These are phyloP conservation scores for Collybiopsis confluens DNA, from an alignment of 768 basidiomycete genomes.

Conservation along the genomic window DNA sequence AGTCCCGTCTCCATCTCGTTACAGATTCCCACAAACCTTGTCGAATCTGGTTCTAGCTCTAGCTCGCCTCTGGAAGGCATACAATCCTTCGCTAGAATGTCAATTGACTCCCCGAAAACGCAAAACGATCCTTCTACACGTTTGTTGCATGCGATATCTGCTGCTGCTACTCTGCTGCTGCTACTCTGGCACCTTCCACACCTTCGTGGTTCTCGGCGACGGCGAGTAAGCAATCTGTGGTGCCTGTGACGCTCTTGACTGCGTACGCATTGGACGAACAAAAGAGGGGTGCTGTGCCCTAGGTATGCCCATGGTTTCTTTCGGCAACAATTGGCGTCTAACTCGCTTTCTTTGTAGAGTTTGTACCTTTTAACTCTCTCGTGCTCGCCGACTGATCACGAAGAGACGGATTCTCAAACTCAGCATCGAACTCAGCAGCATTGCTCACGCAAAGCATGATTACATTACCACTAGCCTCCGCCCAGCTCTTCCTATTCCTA, in stretches of 20 bases:
- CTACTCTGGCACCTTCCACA: conserved; percentile 18
- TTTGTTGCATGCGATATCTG: conserved; percentile 15
- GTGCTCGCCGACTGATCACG: conserved; percentile 56
- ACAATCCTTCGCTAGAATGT: conserved; percentile 63
- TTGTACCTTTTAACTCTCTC: conserved; percentile 78
- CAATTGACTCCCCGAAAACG: conserved; percentile 35
- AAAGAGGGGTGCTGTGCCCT: conserved; percentile 44
- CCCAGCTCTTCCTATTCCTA: conserved; percentile 23
- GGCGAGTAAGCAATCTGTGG: conserved; percentile 24
- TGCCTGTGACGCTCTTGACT: conserved; percentile 58
- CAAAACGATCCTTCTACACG: conserved; percentile 20
- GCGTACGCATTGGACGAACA: conserved; percentile 51
- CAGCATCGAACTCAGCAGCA: no score
- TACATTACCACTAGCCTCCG: conserved; percentile 59
- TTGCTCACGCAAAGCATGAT: conserved; percentile 46
- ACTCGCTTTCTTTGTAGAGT: conserved; percentile 34
- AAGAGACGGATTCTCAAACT: conserved; percentile 26
- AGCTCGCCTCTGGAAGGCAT: conserved; percentile 55
- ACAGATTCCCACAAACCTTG: conserved; percentile 54
- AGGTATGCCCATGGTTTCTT: conserved; percentile 37
- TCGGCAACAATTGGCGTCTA: background rate
- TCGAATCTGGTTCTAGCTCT: conserved; percentile 16
- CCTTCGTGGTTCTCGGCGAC: conserved; percentile 8
- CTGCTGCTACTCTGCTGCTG: no score
- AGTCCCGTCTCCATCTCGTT: conserved; percentile 50